Evolutionary conservation across 768 basidiomycete species (phyloP).

Genomic region (Russula brevipes): DNA sequence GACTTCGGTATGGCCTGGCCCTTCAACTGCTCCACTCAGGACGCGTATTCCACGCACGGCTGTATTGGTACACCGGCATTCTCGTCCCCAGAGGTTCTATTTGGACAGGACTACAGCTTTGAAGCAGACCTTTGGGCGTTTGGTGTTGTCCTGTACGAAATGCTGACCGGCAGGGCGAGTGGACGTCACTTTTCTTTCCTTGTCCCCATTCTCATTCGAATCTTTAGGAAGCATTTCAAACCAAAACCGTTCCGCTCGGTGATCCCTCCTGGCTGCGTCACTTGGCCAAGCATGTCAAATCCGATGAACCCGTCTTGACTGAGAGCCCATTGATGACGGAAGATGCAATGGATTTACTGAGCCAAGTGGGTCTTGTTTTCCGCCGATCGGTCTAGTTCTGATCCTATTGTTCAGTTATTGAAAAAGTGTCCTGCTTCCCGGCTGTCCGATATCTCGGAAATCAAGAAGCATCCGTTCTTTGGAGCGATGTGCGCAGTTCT

Average conservation of each 20-base stretch:
- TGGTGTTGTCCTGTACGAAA: slow-evolving; percentile 21
- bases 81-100: slow-evolving; percentile 20
- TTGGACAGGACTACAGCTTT: slow-evolving; percentile 11
- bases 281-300: background rate
- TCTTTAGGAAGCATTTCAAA: slow-evolving; percentile 12
- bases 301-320: background rate
- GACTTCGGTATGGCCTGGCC: slow-evolving; percentile 98
- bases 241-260: background rate
- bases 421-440: slow-evolving; percentile 1
- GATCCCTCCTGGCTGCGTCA: slow-evolving; percentile 13
- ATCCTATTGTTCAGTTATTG: background rate
- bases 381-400: background rate
- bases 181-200: background rate
- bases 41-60: background rate
- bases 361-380: background rate
- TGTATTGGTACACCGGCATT: slow-evolving; percentile 19
- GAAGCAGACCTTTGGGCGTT: slow-evolving; percentile 23
- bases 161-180: slow-evolving; percentile 18
- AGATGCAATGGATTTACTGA: slow-evolving; percentile 13
- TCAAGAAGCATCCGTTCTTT: slow-evolving; percentile 14
- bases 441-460: slow-evolving; percentile 1
- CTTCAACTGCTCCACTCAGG: slow-evolving; percentile 63
- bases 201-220: background rate
- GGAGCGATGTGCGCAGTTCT: background rate
- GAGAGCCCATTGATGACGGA: slow-evolving; percentile 8